phyloP scores from a whole-genome alignment of 352 stramenopile genomes.

The Stramenopiles sp. region DNA sequence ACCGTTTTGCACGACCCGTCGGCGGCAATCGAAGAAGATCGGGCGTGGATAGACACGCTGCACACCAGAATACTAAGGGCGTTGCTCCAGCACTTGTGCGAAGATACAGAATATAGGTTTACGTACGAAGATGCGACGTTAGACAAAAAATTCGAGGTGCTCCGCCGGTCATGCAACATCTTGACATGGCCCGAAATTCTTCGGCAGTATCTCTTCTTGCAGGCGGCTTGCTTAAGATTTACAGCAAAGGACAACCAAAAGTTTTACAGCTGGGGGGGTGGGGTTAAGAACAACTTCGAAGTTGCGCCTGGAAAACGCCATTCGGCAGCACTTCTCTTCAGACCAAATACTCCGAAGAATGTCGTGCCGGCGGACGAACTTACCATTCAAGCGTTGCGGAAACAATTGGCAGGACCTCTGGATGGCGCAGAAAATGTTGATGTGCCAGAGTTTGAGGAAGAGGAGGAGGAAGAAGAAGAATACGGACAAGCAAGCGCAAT shows the following conservation, averaged over 20 bases:
- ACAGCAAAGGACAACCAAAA: neutral
- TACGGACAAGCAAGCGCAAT: neutral
- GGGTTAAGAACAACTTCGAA: neutral
- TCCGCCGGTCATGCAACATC: neutral
- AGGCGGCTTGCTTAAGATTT: neutral
- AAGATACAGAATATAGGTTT: neutral
- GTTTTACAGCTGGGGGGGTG: neutral
- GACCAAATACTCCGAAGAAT: neutral
- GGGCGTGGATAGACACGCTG: neutral
- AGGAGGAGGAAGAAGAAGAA: neutral
- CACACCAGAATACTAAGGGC: neutral
- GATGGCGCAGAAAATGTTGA: neutral
- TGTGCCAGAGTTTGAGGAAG: neutral
- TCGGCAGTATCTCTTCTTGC: neutral
- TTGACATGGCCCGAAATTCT: neutral
- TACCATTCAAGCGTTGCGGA: neutral
- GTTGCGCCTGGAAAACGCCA: neutral
- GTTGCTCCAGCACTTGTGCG: neutral
- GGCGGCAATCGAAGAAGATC: neutral
- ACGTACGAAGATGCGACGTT: neutral
- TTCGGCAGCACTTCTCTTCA: neutral
- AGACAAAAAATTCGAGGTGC: neutral
- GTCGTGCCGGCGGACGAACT: neutral
- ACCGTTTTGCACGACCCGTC: neutral
- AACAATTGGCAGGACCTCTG: neutral